These are phyloP conservation scores for Diplodia sapinea DNA, from an alignment of 2,329 filamentous ascomycete species.

Conservation along the genomic window DNA sequence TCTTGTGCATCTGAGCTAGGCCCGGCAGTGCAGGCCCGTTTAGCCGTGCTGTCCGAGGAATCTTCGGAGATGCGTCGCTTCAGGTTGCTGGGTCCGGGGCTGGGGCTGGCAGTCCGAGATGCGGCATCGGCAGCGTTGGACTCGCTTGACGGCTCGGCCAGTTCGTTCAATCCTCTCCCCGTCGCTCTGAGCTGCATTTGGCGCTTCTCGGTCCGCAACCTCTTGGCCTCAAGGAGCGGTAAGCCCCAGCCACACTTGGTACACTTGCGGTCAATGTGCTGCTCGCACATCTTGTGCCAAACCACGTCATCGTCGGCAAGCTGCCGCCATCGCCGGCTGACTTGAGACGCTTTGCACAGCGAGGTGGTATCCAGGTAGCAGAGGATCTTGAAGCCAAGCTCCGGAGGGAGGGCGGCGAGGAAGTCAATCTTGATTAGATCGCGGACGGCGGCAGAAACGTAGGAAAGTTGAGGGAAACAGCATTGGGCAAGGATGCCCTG, in stretches of 20 bases:
- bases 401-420: constrained; percentile 81
- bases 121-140: constrained; percentile 19
- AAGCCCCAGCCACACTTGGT: constrained; percentile 96
- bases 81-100: constrained; percentile 34
- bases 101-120: constrained; percentile 32
- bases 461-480: constrained; percentile 96
- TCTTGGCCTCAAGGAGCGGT: constrained; percentile 85
- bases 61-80: constrained; percentile 43
- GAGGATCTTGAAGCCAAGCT: constrained; percentile 92
- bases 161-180: constrained; percentile 62
- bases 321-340: constrained; percentile 84
- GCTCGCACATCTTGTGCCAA: constrained; percentile 98
- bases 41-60: constrained; percentile 34
- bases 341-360: constrained; percentile 93
- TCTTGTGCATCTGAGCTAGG: constrained; percentile 33
- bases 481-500: constrained; percentile 96
- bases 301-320: constrained; percentile 97
- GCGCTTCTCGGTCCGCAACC: constrained; percentile 82
- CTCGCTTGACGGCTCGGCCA: constrained; percentile 49
- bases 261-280: constrained; percentile 92
- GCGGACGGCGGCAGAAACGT: constrained; percentile 85
- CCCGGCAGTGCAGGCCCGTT: constrained; percentile 44
- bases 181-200: constrained; percentile 76
- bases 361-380: constrained; percentile 92
- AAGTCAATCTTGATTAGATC: constrained; percentile 99